A percentile compares a stretch with the other conserved stretches of the same genome.
These are phyloP conservation scores for Sherardia arvensis DNA, from an alignment of 257 asterid genomes.

Conservation along the genomic window DNA sequence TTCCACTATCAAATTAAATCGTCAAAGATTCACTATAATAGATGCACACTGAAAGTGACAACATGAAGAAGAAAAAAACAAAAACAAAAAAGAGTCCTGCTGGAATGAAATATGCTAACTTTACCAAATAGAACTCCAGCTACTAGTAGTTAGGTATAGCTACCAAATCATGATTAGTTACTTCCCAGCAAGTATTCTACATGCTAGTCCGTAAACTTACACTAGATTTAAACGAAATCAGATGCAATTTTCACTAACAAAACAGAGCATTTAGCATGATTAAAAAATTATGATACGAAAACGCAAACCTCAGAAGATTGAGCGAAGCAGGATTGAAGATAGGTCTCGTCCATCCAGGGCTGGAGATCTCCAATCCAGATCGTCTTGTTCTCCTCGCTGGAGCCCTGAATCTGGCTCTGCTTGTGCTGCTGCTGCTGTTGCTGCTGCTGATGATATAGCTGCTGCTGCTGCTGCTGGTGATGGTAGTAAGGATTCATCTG, in stretches of 20 bases:
- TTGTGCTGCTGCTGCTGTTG: constrained; percentile 33
- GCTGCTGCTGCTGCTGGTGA: constrained; percentile 49
- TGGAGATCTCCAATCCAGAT: constrained; percentile 99
- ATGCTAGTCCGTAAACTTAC: neutral
- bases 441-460: constrained; percentile 25
- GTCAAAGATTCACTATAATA: neutral
- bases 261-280: neutral
- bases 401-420: constrained; percentile 51
- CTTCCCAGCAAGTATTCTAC: neutral
- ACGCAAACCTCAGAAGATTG: constrained; percentile 61
- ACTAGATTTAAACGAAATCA: neutral
- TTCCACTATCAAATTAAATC: neutral
- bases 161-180: neutral
- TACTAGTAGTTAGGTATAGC: neutral
- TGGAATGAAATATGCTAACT: neutral
- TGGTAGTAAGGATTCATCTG: constrained; percentile 78
- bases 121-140: neutral
- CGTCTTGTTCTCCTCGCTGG: constrained; percentile 77
- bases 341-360: constrained; percentile 94
- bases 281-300: constrained; percentile 1
- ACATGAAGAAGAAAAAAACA: too few relatives aligned
- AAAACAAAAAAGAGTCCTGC: neutral
- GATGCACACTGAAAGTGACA: neutral
- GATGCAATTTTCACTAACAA: neutral
- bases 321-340: constrained; percentile 73